A percentile compares a stretch with the other conserved stretches of the same genome.
Evolutionary conservation across 257 asterid species (phyloP).

Genomic region (Echites panduratus): DNA sequence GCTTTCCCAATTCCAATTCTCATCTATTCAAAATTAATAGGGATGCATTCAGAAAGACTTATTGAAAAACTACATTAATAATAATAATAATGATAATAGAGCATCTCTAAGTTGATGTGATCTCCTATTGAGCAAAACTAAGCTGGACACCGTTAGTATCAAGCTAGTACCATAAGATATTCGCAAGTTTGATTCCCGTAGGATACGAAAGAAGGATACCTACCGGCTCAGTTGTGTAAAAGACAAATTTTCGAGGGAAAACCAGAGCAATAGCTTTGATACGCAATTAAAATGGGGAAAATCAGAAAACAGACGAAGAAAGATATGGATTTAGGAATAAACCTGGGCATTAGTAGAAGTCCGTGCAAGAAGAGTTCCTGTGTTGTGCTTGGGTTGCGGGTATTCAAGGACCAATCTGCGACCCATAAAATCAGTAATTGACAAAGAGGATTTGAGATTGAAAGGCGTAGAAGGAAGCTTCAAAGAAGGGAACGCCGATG

Average conservation of each 20-base stretch:
- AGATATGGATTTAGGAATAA: background rate
- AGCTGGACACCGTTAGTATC: background rate
- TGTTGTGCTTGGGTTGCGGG: background rate
- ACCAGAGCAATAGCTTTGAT: background rate
- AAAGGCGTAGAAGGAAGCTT: background rate
- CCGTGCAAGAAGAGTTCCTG: background rate
- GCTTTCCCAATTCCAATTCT: constrained; percentile 5
- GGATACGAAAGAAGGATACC: too few species aligned
- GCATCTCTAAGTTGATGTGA: background rate
- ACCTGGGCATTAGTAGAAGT: constrained; percentile 3
- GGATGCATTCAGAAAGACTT: background rate
- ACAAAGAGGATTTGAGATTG: background rate
- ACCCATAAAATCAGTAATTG: background rate
- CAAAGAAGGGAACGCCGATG: background rate
- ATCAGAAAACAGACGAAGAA: background rate
- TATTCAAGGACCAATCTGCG: background rate
- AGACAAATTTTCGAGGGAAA: background rate
- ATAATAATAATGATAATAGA: too few species aligned
- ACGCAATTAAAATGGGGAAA: background rate
- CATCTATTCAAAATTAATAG: background rate
- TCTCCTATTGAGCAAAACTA: background rate
- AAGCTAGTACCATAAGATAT: background rate
- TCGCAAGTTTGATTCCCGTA: too few species aligned
- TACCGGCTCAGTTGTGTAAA: background rate
- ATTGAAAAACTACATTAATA: too few species aligned